Evolutionary conservation across 176 grass and related monocot species (phyloP).

Genomic region (Oryza glumipatula): DNA sequence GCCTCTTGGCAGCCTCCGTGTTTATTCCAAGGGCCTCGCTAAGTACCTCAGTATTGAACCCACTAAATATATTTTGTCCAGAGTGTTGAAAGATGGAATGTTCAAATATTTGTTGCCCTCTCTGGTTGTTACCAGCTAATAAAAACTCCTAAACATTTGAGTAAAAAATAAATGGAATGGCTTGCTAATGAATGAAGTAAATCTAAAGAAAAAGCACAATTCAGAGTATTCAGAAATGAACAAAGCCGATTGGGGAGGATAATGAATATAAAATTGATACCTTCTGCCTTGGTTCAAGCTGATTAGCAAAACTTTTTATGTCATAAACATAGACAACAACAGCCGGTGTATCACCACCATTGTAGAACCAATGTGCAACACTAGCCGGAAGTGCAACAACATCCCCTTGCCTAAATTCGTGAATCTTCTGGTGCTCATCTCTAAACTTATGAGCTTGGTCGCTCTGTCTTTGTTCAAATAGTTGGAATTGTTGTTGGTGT

Average conservation of each 20-base stretch:
- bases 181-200: not conserved
- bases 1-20: slow-evolving; percentile 13
- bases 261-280: not conserved
- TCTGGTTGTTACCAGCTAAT: slow-evolving; percentile 43
- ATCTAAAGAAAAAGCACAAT: not conserved
- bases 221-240: not conserved
- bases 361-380: slow-evolving; percentile 51
- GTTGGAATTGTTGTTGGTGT: not conserved
- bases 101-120: not conserved
- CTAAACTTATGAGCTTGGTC: slow-evolving; percentile 3
- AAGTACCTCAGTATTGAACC: slow-evolving; percentile 43
- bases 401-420: slow-evolving; percentile 31
- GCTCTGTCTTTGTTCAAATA: not conserved
- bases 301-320: not conserved
- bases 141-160: slow-evolving; percentile 43
- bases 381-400: slow-evolving; percentile 15
- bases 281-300: slow-evolving; percentile 10
- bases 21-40: slow-evolving; percentile 41
- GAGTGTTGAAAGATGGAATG: not conserved
- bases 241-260: not conserved
- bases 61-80: slow-evolving; percentile 31
- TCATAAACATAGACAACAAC: slow-evolving; percentile 39
- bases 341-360: slow-evolving; percentile 38
- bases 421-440: slow-evolving; percentile 41
- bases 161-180: not conserved